These are phyloP conservation scores for Diplodia scrobiculata DNA, from an alignment of 2,329 filamentous ascomycete species.

Conservation along the genomic window DNA sequence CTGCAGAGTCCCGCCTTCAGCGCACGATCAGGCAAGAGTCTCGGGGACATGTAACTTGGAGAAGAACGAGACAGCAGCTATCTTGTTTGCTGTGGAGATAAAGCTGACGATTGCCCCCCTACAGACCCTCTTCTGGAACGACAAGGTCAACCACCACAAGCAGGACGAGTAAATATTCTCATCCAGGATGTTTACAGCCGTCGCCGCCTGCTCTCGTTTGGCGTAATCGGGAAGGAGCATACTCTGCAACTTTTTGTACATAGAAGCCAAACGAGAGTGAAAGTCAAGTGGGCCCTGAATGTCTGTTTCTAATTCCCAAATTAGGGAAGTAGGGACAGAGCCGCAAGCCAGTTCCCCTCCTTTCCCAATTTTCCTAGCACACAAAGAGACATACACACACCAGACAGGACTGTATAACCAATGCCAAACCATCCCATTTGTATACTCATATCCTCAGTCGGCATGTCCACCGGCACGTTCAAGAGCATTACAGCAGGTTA, in stretches of 20 bases:
- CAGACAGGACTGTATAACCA: not conserved
- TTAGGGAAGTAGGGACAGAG: not conserved
- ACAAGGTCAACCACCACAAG: conserved; percentile 95
- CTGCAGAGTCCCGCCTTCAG: not conserved
- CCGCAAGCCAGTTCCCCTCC: not conserved
- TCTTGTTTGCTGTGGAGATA: not conserved
- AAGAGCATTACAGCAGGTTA: too few species aligned
- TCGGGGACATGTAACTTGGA: too few species aligned
- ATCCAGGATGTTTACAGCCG: not conserved
- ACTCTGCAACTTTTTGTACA: conserved; percentile 13
- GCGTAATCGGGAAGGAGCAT: not conserved
- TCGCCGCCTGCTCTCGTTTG: not conserved
- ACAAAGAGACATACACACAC: not conserved
- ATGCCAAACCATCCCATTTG: not conserved
- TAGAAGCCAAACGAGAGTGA: conserved; percentile 18
- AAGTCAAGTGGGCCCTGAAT: not conserved
- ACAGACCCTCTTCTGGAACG: conserved; percentile 75
- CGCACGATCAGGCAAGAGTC: not conserved
- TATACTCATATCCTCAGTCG: not conserved
- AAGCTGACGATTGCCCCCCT: not conserved
- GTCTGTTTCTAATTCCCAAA: not conserved
- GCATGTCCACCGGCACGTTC: too few species aligned
- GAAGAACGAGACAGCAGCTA: not conserved
- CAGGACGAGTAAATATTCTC: conserved; percentile 61
- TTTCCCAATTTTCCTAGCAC: not conserved